Conservation (phyloP, 768 basidiomycete genomes). For the Podaxis rugospora region DNA sequence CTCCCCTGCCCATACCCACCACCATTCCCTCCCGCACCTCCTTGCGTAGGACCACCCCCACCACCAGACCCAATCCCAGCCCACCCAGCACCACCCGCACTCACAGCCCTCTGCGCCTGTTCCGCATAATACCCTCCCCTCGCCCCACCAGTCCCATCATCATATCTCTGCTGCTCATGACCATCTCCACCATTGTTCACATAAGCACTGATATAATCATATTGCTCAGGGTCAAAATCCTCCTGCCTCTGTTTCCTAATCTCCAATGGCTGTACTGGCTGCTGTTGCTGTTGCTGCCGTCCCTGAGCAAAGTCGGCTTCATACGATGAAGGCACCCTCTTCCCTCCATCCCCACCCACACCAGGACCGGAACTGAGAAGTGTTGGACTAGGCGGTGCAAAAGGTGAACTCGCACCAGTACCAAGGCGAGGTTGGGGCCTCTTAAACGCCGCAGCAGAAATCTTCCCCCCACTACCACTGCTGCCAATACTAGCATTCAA, state of each 20-base stretch:
- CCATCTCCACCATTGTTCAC: conserved; percentile 21
- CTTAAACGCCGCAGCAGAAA: conserved; percentile 74
- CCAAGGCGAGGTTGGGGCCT: conserved; percentile 36
- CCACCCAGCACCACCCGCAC: conserved; percentile 17
- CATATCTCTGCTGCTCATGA: conserved; percentile 10
- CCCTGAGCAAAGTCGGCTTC: conserved; percentile 9
- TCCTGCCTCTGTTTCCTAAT: conserved; percentile 17
- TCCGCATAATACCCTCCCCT: conserved; percentile 11
- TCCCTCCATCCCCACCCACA: not conserved
- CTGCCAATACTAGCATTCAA: conserved; percentile 16
- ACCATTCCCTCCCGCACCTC: not conserved
- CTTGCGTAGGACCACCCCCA: conserved; percentile 12
- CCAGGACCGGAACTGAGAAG: not conserved
- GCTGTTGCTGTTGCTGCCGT: not conserved
- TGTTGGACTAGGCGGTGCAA: not conserved
- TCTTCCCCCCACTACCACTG: conserved; percentile 47
- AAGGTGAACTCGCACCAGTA: conserved; percentile 17
- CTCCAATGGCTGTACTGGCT: conserved; percentile 4
- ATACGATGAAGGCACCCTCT: not conserved
- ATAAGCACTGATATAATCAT: conserved; percentile 61
- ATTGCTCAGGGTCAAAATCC: conserved; percentile 37
- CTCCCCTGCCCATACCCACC: conserved; percentile 5
- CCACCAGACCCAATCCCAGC: conserved; percentile 4
- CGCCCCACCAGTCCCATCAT: conserved; percentile 11
- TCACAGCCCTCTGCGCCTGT: conserved; percentile 8